phyloP scores from a whole-genome alignment of 495 filamentous ascomycete species.

The Jackrogersella minutella region DNA sequence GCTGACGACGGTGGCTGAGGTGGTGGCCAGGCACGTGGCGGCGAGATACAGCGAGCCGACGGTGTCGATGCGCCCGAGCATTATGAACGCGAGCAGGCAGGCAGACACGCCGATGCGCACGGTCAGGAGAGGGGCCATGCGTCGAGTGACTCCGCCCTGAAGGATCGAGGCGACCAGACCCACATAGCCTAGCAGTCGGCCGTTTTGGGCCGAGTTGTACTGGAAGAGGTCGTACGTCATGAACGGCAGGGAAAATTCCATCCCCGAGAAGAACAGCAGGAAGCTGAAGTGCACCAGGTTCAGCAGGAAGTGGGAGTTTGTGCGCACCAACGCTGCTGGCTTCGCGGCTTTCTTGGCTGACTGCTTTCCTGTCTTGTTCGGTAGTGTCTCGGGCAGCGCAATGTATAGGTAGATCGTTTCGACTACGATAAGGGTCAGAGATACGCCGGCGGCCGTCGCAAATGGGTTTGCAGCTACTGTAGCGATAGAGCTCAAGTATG shows the following conservation, averaged over 20 bases:
- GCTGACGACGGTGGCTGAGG: conserved; percentile 92
- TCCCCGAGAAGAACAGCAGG: conserved; percentile 94
- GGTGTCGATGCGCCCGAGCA: conserved; percentile 73
- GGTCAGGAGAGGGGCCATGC: conserved; percentile 77
- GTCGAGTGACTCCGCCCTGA: conserved; percentile 84
- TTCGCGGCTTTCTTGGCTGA: conserved; percentile 30
- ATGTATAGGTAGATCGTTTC: conserved; percentile 92
- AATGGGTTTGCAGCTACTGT: conserved; percentile 90
- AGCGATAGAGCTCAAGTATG: conserved; percentile 76
- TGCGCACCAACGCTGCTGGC: conserved; percentile 55
- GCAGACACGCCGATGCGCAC: conserved; percentile 80
- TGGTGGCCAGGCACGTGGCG: conserved; percentile 83
- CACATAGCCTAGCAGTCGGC: conserved; percentile 89
- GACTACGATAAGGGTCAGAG: conserved; percentile 77
- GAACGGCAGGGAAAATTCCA: conserved; percentile 97
- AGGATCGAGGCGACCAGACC: conserved; percentile 90
- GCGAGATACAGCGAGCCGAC: conserved; percentile 77
- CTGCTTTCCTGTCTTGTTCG: conserved; percentile 53
- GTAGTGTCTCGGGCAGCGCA: conserved; percentile 88
- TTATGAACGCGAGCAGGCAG: conserved; percentile 79
- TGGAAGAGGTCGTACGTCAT: conserved; percentile 94
- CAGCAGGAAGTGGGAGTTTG: conserved; percentile 83
- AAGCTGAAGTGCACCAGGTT: conserved; percentile 90
- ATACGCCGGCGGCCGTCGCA: conserved; percentile 86
- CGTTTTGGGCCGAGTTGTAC: conserved; percentile 79